A percentile compares a stretch with the other conserved stretches of the same genome.
These are phyloP conservation scores for Trichoderma koningiopsis DNA, from an alignment of 2,329 filamentous ascomycete genomes.

Conservation along the genomic window DNA sequence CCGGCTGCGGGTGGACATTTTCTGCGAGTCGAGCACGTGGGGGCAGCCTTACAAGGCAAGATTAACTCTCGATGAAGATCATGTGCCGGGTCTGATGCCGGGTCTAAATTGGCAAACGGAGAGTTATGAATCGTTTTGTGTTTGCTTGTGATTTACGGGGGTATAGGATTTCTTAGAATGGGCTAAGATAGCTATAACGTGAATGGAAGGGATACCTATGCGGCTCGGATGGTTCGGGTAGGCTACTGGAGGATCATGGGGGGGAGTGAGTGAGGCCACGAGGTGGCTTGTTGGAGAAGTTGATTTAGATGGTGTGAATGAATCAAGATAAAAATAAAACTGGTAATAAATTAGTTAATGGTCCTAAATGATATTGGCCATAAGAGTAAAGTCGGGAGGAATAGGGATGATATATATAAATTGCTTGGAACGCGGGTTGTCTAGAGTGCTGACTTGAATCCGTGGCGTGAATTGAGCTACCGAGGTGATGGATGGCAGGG, in stretches of 20 bases:
- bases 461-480: background rate
- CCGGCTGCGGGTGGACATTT: background rate
- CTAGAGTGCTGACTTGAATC: background rate
- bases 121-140: background rate
- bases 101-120: background rate
- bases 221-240: slow-evolving; percentile 20
- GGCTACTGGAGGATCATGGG: background rate
- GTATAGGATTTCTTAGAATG: background rate
- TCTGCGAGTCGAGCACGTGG: background rate
- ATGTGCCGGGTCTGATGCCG: background rate
- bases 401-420: background rate
- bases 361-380: background rate
- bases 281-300: background rate
- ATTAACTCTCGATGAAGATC: background rate
- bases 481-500: background rate
- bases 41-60: background rate
- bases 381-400: background rate
- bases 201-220: background rate
- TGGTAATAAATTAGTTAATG: background rate
- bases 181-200: background rate
- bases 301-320: background rate
- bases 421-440: background rate
- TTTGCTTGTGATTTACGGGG: background rate
- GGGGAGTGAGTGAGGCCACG: background rate
- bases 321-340: background rate